Base-by-base conservation (phyloP, 1,139 yeast species). In the Yamadazyma triangularis region DNA sequence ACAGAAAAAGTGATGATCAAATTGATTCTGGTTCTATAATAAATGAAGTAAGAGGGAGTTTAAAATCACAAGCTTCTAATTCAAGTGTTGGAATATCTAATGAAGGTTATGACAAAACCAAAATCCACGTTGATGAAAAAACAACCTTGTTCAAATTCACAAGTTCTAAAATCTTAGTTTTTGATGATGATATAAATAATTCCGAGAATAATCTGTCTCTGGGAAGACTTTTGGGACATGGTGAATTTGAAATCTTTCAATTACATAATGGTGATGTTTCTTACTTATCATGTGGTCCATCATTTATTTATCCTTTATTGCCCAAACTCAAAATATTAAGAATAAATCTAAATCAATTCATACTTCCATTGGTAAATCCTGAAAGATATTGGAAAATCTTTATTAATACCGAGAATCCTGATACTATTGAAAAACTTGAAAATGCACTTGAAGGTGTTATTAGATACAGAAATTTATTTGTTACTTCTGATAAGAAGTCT, bases 321-420 rank as follows among this genome's bases (percentile, higher is more conserved):
- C 84, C 85, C 3, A 70, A 66, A 36, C 56, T 77, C 32, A 73
- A 78, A 44, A 62, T 82, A 2, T 58, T 82, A 34, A 64, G 84
- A 40, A 67, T 77, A 2, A 64, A 62, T 20, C 46, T 50, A 28
- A 67, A 70, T 40, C 78, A 77, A 38, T 80, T 79, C 44, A 64
- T 82, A 2, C 48, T 83, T 20, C 85, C 88, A 1, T 63, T 82
- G 40, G 75, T 76, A 8, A 79, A 79, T 41, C 89, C 89, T 0
- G 81, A 79, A 36, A 58, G 88, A 42, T 82, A 77, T 51, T 82
- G 89, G 89, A 70, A 77, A 36, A 69, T 82, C 2, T 65, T 65
- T 21, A 50, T 81, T 4, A 63, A 62, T 29, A 51, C 73, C 0
- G 58, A 52, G 3, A 68, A 69, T 32, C 38, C 40, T 0, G 37